Percentiles rank a stretch among this genome's conserved stretches.
Evolutionary conservation across 306 rosid species (phyloP).

Genomic region (Cucurbita argyrosperma): DNA sequence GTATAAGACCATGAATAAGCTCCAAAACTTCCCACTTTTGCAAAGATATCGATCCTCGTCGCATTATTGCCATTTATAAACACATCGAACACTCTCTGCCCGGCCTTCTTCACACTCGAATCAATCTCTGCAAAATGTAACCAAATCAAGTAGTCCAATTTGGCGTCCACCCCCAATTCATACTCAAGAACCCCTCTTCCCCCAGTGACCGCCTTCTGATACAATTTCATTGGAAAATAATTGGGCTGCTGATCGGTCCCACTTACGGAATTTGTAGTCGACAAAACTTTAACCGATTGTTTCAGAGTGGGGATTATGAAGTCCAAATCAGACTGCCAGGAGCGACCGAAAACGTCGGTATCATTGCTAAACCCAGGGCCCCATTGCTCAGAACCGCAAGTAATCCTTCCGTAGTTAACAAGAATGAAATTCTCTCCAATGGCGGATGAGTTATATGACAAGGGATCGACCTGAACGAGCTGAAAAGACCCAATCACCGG

Average conservation of each 20-base stretch:
- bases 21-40: conserved; percentile 50
- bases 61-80: conserved; percentile 40
- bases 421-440: conserved; percentile 19
- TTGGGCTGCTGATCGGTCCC: conserved; percentile 53
- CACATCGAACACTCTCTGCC: conserved; percentile 72
- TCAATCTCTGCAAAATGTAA: conserved; percentile 84
- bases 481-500: conserved; percentile 70
- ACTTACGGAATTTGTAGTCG: conserved; percentile 25
- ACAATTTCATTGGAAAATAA: conserved; percentile 60
- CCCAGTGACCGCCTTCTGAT: conserved; percentile 44
- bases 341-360: conserved; percentile 56
- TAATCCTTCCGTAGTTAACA: conserved; percentile 69
- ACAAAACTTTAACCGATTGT: conserved; percentile 4
- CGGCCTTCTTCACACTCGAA: conserved; percentile 34
- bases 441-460: conserved; percentile 37
- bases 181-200: conserved; percentile 36
- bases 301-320: conserved; percentile 6
- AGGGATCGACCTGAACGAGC: conserved; percentile 46
- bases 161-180: conserved; percentile 64
- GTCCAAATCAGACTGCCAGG: conserved; percentile 61
- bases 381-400: conserved; percentile 69
- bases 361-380: conserved; percentile 80
- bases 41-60: conserved; percentile 52
- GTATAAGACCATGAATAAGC: conserved; percentile 62
- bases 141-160: conserved; percentile 80